Conservation (phyloP, 2,329 filamentous ascomycete genomes). For the Salinomyces thailandicus region DNA sequence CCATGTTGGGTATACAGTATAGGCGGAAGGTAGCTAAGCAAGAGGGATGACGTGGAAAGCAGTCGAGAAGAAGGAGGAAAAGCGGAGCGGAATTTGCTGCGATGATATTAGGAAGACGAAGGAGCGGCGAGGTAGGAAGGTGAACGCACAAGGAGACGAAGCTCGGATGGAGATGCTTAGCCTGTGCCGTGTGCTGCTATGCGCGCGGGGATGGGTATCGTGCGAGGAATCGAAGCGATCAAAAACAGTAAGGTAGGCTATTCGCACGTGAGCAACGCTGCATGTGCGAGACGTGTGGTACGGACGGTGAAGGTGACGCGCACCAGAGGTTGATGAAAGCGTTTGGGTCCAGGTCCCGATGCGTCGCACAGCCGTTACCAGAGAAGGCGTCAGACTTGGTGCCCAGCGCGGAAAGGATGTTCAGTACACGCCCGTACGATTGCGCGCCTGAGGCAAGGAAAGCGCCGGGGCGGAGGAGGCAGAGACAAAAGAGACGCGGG, state of each 20-base stretch:
- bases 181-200: background rate
- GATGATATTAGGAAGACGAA: constrained; percentile 9
- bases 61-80: constrained; percentile 22
- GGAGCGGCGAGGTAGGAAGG: background rate
- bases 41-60: constrained; percentile 24
- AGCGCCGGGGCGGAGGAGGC: background rate
- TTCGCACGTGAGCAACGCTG: no score
- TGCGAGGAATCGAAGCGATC: background rate
- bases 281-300: no score
- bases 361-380: no score
- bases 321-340: no score
- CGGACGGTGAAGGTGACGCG: no score
- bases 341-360: no score
- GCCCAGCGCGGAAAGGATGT: no score
- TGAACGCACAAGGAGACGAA: constrained; percentile 11
- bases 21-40: constrained; percentile 28
- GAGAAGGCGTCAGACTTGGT: no score
- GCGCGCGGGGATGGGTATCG: background rate
- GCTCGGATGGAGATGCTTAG: constrained; percentile 2
- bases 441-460: background rate
- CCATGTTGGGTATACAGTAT: constrained; percentile 51
- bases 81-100: constrained; percentile 23
- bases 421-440: no score
- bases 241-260: no score
- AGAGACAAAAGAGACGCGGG: constrained; percentile 23